Conservation (phyloP, 2,329 filamentous ascomycete genomes). For the Clonostachys rosea region DNA sequence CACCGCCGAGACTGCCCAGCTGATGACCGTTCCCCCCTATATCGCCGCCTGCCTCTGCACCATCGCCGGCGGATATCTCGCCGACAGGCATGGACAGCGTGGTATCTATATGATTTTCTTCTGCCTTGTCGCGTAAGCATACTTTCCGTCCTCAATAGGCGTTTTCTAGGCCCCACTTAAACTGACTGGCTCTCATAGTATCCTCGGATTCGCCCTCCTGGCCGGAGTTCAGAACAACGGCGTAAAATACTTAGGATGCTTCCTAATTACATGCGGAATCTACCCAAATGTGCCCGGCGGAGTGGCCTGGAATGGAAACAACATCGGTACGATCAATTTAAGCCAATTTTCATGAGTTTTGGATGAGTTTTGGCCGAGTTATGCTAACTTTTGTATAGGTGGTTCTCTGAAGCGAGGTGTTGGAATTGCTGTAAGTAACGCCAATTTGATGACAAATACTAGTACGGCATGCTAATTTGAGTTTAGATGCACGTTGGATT, state of each 20-base stretch:
- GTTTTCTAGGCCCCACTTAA: neutral
- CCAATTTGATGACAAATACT: no score
- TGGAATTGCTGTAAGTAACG: constrained; percentile 51
- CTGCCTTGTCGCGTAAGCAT: constrained; percentile 24
- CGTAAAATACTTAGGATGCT: constrained; percentile 42
- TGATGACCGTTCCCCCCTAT: constrained; percentile 31
- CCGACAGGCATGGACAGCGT: constrained; percentile 27
- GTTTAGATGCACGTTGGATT: no score
- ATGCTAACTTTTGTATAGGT: no score
- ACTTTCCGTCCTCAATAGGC: neutral
- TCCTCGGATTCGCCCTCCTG: constrained; percentile 24
- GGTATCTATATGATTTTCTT: constrained; percentile 30
- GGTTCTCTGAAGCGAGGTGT: constrained; percentile 49
- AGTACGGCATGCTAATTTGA: no score
- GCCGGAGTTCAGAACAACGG: constrained; percentile 22
- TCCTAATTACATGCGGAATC: constrained; percentile 29
- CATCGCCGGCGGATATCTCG: constrained; percentile 33
- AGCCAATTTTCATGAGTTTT: no score
- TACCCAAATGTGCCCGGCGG: constrained; percentile 52
- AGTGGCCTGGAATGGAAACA: constrained; percentile 56
- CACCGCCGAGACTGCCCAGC: constrained; percentile 25
- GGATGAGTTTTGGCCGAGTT: no score
- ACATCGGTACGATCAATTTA: constrained; percentile 31
- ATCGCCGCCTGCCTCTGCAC: constrained; percentile 28
- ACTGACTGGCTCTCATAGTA: constrained; percentile 9